Conservation (phyloP, 345 rosid genomes). For the Moringa oleifera region DNA sequence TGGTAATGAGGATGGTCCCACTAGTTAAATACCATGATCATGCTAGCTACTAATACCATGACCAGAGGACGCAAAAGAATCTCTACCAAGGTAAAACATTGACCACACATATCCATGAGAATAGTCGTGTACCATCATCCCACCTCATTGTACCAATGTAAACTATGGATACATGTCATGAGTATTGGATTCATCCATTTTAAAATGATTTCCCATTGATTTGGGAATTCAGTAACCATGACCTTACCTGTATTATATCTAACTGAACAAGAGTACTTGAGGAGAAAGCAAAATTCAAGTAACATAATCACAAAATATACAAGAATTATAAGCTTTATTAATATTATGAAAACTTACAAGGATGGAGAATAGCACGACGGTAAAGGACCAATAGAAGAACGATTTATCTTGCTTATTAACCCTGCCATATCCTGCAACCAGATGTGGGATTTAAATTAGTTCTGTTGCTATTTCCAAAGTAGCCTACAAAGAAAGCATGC, state of each 20-base stretch:
- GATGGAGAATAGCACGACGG: slow-evolving; percentile 93
- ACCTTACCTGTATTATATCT: not conserved
- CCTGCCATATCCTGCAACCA: slow-evolving; percentile 96
- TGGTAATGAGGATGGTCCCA: not conserved
- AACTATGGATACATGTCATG: not conserved
- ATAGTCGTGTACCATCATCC: not conserved
- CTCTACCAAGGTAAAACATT: not conserved
- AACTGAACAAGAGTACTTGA: not conserved
- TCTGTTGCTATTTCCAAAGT: not conserved
- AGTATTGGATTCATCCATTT: no score
- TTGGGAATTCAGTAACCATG: not conserved
- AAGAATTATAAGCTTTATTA: slow-evolving; percentile 6
- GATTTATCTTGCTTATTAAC: slow-evolving; percentile 95
- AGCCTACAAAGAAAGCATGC: not conserved
- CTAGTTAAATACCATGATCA: not conserved
- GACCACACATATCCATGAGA: not conserved
- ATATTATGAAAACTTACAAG: slow-evolving; percentile 49
- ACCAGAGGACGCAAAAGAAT: not conserved
- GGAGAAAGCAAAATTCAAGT: not conserved
- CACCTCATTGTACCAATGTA: not conserved
- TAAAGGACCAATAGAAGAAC: slow-evolving; percentile 91
- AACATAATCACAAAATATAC: slow-evolving; percentile 1
- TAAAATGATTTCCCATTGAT: not conserved
- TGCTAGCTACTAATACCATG: not conserved
- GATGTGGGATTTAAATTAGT: slow-evolving; percentile 17